Base-by-base conservation (phyloP, 2,329 filamentous ascomycete species). In the Nakataea oryzae region DNA sequence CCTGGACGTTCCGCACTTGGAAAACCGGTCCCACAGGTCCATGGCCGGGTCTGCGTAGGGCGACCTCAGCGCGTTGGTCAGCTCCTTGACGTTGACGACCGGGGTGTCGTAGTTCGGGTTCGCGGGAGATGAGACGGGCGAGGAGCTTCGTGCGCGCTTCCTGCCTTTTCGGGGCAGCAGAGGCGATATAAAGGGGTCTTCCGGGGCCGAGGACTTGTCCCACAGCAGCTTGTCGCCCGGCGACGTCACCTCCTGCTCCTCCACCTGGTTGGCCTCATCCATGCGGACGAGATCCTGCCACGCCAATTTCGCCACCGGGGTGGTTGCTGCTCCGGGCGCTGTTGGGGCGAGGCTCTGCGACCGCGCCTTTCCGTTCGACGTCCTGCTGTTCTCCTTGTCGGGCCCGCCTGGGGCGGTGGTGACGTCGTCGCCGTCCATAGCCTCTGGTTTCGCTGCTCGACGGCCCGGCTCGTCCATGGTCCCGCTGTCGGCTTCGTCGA, bases 1-100 rank as follows among this genome's bases (percentile, higher is more conserved):
- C 64, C 79, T 73, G 17, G 77, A 71, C 61, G 74, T 73, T 65
- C 80, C 76, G 69, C 79, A 75, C 61, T 85, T 74, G 50, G 88
- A 83, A 70, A 90, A 91, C 61, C 88, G 85, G 67, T 89, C 89
- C 90, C 90, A 93, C 2, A 93, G 74, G 65, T 93, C 88, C 34
- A 87, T 74, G 2, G 88, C 88, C 50, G 90, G 87, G 68, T 93
- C 89, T 34, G 86, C 81, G 65, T 88, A 84, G 14, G 87, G 86
- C 1, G 87, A 88, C 66, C 82, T 86, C 56, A 90, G 73, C 0
- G 83, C 78, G 61, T 81, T 78, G 54, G 82, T 81, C 55, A 87
- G 74, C 65, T 80, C 79, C 68, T 84, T 81, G 54, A 86, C 74
- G 67, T 89, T 84, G 64, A 87, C 75, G 0, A 80, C 69, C 8